phyloP scores from a whole-genome alignment of 2,329 filamentous ascomycete species.

The Alternaria postmessia region DNA sequence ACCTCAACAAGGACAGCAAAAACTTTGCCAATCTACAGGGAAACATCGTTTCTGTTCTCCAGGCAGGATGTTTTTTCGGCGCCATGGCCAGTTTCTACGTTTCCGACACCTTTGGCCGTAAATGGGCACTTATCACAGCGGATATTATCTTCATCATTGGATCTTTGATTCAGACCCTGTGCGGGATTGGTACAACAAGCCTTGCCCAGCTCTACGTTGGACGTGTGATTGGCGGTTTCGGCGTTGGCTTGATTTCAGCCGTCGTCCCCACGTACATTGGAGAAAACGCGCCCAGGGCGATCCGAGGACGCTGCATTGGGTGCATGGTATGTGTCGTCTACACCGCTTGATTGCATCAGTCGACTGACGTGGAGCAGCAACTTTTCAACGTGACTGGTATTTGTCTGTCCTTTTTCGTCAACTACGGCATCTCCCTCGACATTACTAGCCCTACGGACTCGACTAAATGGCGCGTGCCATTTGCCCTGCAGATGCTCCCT shows the following conservation, averaged over 20 bases:
- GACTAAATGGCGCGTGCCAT: conserved; percentile 63
- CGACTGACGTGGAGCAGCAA: conserved; percentile 27
- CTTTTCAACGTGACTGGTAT: conserved; percentile 57
- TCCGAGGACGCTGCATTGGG: conserved; percentile 50
- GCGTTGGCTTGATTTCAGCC: conserved; percentile 54
- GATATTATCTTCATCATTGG: conserved; percentile 55
- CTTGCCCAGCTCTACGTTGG: conserved; percentile 54
- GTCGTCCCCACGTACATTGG: conserved; percentile 57
- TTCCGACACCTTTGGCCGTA: conserved; percentile 53
- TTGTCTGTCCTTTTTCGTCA: conserved; percentile 62
- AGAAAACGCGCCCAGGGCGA: conserved; percentile 56
- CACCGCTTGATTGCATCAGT: background rate
- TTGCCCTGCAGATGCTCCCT: conserved; percentile 62
- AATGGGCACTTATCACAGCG: conserved; percentile 52
- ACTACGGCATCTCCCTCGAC: conserved; percentile 59
- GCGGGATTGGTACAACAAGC: conserved; percentile 44
- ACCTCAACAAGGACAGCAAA: conserved; percentile 41
- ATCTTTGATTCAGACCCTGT: conserved; percentile 52
- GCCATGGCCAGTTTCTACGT: conserved; percentile 54
- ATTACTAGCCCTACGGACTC: conserved; percentile 52
- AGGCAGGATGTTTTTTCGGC: conserved; percentile 57
- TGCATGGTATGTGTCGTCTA: conserved; percentile 34
- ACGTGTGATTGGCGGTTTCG: conserved; percentile 55
- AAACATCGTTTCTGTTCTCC: conserved; percentile 56
- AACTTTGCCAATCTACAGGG: conserved; percentile 53